Conservation (phyloP, 2,329 filamentous ascomycete genomes). For the Metarhizium guizhouense region DNA sequence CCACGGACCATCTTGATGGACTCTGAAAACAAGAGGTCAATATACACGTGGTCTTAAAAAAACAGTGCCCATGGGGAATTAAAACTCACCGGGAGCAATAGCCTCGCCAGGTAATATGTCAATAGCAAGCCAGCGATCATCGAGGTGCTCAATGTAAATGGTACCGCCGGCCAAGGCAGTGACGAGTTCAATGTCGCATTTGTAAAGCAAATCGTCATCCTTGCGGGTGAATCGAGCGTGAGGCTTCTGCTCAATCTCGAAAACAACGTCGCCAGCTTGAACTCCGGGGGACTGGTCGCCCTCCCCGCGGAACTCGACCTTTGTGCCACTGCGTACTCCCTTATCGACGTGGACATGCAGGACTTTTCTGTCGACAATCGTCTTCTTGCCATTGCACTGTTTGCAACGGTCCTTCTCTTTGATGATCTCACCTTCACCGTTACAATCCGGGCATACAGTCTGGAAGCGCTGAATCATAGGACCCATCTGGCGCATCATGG, state of each 20-base stretch:
- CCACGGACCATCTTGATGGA: slow-evolving; percentile 89
- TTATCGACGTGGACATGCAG: slow-evolving; percentile 96
- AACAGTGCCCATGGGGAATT: neutral
- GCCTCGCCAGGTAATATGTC: slow-evolving; percentile 92
- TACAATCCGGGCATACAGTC: slow-evolving; percentile 96
- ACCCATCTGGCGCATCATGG: slow-evolving; percentile 99
- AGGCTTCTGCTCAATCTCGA: slow-evolving; percentile 99
- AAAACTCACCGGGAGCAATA: slow-evolving; percentile 72
- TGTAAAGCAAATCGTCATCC: slow-evolving; percentile 92
- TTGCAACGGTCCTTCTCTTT: slow-evolving; percentile 98
- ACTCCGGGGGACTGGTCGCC: slow-evolving; percentile 93
- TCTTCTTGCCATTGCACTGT: slow-evolving; percentile 95
- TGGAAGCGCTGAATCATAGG: slow-evolving; percentile 99
- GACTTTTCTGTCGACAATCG: slow-evolving; percentile 91
- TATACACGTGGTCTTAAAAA: neutral
- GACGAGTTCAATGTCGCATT: slow-evolving; percentile 89
- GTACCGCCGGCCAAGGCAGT: slow-evolving; percentile 88
- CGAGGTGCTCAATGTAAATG: slow-evolving; percentile 90
- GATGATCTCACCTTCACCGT: slow-evolving; percentile 93
- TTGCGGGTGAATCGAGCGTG: slow-evolving; percentile 91
- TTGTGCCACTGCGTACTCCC: slow-evolving; percentile 87
- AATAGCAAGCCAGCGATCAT: slow-evolving; percentile 92
- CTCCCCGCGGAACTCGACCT: slow-evolving; percentile 94
- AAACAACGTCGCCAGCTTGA: slow-evolving; percentile 90
- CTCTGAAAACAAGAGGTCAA: slow-evolving; percentile 40